Conservation (phyloP, 495 filamentous ascomycete species). For the Hypoxylon crocopeplum region DNA sequence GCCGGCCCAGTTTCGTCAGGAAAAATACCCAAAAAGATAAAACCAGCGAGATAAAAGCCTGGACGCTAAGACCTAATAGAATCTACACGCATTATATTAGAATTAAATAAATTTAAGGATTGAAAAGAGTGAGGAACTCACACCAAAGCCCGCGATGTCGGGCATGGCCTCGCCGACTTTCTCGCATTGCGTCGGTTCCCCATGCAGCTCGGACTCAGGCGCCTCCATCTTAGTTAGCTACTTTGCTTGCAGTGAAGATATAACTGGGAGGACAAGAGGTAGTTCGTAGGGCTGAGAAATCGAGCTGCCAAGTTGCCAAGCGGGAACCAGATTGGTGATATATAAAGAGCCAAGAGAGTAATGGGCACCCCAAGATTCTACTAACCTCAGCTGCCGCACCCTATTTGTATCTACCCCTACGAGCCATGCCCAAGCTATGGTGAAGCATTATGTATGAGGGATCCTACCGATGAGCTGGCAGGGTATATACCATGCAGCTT, state of each 20-base stretch:
- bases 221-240: conserved; percentile 19
- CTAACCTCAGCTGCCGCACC: no score
- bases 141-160: conserved; percentile 46
- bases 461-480: no score
- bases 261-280: neutral
- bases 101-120: neutral
- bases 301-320: conserved; percentile 26
- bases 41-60: conserved; percentile 42
- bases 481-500: no score
- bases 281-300: conserved; percentile 14
- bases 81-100: conserved; percentile 40
- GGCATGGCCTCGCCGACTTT: conserved; percentile 47
- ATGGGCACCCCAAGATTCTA: conserved; percentile 4
- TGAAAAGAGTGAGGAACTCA: conserved; percentile 30
- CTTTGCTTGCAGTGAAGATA: neutral
- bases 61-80: conserved; percentile 43
- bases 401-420: no score
- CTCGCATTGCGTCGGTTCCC: conserved; percentile 37
- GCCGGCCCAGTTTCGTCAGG: conserved; percentile 50
- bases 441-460: no score
- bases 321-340: conserved; percentile 12
- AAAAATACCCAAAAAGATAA: conserved; percentile 50
- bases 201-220: conserved; percentile 12
- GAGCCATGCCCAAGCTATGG: no score
- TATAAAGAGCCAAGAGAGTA: conserved; percentile 17